Percentiles rank a stretch among this genome's conserved stretches.
Conservation (phyloP, 164 flowering plant species). For the Hamamelis virginiana region DNA sequence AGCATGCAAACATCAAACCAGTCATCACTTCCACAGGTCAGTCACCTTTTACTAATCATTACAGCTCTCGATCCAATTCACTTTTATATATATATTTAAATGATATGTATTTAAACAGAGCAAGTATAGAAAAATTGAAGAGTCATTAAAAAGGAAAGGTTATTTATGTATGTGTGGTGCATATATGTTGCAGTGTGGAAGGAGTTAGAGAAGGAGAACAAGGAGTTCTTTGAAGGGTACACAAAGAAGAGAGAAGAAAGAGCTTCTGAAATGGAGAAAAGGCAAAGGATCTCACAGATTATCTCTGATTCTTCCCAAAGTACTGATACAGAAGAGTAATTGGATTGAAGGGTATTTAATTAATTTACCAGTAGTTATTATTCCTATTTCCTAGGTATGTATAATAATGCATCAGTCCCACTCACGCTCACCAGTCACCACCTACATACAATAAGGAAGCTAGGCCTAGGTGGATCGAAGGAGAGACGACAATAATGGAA, state of each 20-base stretch:
- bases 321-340: not conserved
- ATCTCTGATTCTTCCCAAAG: slow-evolving; percentile 29
- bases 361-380: too few species aligned
- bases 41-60: too few species aligned
- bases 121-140: too few species aligned
- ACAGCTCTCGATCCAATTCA: too few species aligned
- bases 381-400: not conserved
- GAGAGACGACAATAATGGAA: not conserved
- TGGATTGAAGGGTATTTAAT: not conserved
- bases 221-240: slow-evolving; percentile 77
- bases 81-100: too few species aligned
- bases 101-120: too few species aligned
- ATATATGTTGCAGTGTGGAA: slow-evolving; percentile 79
- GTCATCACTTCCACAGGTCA: slow-evolving; percentile 82
- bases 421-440: not conserved
- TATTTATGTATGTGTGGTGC: not conserved
- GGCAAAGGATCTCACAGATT: slow-evolving; percentile 35
- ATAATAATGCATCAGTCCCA: not conserved
- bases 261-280: slow-evolving; percentile 29
- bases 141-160: too few species aligned
- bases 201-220: slow-evolving; percentile 91
- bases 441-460: not conserved
- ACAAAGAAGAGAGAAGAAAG: slow-evolving; percentile 27
- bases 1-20: slow-evolving; percentile 77
- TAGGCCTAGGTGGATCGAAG: not conserved